Conservation (phyloP, 1,284 basidiomycete species). For the Boletus hoseneyae region DNA sequence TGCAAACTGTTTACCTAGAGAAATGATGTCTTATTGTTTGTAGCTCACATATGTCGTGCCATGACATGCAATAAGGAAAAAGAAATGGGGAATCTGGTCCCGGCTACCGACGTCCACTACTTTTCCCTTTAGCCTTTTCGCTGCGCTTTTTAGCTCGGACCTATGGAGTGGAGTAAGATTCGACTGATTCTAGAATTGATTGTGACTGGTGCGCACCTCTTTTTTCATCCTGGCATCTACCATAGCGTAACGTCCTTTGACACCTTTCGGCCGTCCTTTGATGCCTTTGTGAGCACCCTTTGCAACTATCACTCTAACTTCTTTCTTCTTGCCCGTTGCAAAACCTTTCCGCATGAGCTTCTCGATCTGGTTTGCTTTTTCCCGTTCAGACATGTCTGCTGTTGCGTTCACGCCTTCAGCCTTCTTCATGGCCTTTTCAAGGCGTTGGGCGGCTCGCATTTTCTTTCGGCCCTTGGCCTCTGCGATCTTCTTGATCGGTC, state of each 20-base stretch:
- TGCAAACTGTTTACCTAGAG: conserved; percentile 7
- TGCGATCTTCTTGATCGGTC: conserved; percentile 98
- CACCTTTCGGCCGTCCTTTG: conserved; percentile 93
- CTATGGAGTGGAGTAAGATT: conserved; percentile 35
- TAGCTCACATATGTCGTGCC: neutral
- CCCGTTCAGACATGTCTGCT: conserved; percentile 87
- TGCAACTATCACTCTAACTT: conserved; percentile 89
- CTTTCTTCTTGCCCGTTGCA: conserved; percentile 72
- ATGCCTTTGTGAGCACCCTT: conserved; percentile 87
- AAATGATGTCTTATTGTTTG: conserved; percentile 10
- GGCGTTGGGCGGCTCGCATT: conserved; percentile 77
- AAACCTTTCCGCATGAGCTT: conserved; percentile 85
- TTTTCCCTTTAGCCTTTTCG: conserved; percentile 65
- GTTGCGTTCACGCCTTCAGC: conserved; percentile 93
- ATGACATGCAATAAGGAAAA: neutral
- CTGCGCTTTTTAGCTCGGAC: conserved; percentile 66
- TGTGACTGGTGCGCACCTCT: conserved; percentile 50
- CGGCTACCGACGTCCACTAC: conserved; percentile 36
- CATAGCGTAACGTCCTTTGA: conserved; percentile 93
- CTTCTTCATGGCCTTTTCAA: conserved; percentile 95
- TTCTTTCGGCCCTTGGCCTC: conserved; percentile 99
- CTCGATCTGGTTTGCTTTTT: conserved; percentile 92
- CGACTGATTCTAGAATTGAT: neutral
- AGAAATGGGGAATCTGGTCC: neutral
- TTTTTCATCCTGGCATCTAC: conserved; percentile 86